Evolutionary conservation across 2,329 filamentous ascomycete genomes (phyloP).

Genomic region (Aspergillus glaucus): DNA sequence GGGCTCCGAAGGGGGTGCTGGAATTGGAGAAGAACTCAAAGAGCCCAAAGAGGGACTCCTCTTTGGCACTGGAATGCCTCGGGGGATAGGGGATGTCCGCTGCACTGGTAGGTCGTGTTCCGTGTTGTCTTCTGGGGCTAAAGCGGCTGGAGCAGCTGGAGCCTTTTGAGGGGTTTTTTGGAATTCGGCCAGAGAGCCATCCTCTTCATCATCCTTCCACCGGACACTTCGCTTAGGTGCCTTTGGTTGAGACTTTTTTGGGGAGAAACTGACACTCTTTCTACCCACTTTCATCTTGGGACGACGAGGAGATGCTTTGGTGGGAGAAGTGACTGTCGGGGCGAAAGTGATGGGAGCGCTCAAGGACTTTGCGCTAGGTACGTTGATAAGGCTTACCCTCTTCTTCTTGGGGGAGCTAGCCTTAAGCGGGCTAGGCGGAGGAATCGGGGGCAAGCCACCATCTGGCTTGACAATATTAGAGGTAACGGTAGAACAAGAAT

Average conservation of each 20-base stretch:
- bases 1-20: conserved; percentile 46
- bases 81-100: conserved; percentile 47
- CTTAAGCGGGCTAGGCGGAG: conserved; percentile 64
- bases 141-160: conserved; percentile 36
- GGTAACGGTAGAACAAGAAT: conserved; percentile 65
- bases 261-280: conserved; percentile 76
- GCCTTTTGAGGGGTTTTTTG: conserved; percentile 77
- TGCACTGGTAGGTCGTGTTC: conserved; percentile 41
- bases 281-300: conserved; percentile 57
- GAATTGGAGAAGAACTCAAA: conserved; percentile 52
- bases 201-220: conserved; percentile 87
- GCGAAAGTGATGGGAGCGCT: conserved; percentile 26
- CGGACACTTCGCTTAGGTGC: conserved; percentile 73
- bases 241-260: conserved; percentile 57
- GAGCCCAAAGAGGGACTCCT: conserved; percentile 29
- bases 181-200: conserved; percentile 81
- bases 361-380: conserved; percentile 21
- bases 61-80: conserved; percentile 36
- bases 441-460: conserved; percentile 50
- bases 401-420: conserved; percentile 66
- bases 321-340: conserved; percentile 50
- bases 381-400: conserved; percentile 38
- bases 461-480: conserved; percentile 89
- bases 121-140: conserved; percentile 43
- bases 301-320: conserved; percentile 73